These are phyloP conservation scores for Eremothecium coryli DNA, from an alignment of 1,139 yeast genomes.

Conservation along the genomic window DNA sequence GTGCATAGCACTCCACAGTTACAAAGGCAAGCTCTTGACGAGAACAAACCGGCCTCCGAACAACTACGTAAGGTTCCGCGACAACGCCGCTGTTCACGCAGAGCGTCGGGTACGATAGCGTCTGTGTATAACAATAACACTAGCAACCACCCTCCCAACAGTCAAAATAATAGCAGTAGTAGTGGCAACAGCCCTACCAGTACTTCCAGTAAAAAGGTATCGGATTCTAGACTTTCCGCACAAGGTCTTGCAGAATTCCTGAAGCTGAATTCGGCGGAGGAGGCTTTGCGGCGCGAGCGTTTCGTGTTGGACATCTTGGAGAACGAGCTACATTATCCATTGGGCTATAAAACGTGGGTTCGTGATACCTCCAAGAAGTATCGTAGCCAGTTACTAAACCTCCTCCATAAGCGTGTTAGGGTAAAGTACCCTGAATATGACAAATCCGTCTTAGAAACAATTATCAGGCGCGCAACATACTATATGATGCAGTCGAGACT, in stretches of 20 bases:
- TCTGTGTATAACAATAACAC: too few species aligned
- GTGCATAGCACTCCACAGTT: too few species aligned
- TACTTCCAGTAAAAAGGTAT: conserved; percentile 29
- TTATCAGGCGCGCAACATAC: conserved; percentile 70
- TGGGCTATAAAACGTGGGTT: conserved; percentile 76
- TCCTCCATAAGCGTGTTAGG: conserved; percentile 40
- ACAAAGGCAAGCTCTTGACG: too few species aligned
- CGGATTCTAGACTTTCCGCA: conserved; percentile 51
- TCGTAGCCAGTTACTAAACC: conserved; percentile 42
- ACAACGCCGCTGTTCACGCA: not conserved
- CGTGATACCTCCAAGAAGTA: conserved; percentile 55
- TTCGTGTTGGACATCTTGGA: conserved; percentile 50
- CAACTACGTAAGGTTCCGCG: too few species aligned
- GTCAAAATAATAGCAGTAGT: conserved; percentile 4
- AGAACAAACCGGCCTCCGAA: too few species aligned
- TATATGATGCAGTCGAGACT: conserved; percentile 72
- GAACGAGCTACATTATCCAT: conserved; percentile 50
- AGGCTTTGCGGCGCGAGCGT: conserved; percentile 52
- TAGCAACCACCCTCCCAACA: too few species aligned
- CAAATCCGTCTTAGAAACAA: conserved; percentile 50
- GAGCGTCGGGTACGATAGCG: not conserved
- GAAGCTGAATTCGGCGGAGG: conserved; percentile 44
- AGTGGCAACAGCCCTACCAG: conserved; percentile 6
- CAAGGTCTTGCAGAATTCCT: conserved; percentile 46
- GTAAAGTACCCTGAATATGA: conserved; percentile 45